Conservation (phyloP, 1,284 basidiomycete species). For the Porogramme epimiltina region DNA sequence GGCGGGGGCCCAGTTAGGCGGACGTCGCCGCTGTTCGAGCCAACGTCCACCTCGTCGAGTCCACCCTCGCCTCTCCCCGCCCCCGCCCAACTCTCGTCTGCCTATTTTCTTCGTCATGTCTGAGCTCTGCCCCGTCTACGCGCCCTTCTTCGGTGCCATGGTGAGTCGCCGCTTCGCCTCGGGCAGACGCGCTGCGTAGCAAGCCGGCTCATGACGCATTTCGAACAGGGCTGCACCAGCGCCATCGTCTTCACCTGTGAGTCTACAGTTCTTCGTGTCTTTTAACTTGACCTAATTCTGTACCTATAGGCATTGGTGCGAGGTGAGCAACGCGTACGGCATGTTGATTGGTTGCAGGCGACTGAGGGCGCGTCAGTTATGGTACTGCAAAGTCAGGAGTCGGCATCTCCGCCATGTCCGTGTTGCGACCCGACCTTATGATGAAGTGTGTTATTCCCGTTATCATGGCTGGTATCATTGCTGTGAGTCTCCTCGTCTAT, state of each 20-base stretch:
- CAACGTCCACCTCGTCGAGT: conserved; percentile 20
- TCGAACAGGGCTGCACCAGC: conserved; percentile 38
- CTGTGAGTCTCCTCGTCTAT: conserved; percentile 37
- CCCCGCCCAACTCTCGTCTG: conserved; percentile 15
- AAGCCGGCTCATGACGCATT: neutral
- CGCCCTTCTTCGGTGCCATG: conserved; percentile 82
- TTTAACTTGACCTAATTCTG: neutral
- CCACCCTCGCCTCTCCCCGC: conserved; percentile 4
- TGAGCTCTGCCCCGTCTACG: conserved; percentile 73
- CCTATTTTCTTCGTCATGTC: conserved; percentile 30
- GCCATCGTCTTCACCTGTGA: conserved; percentile 84
- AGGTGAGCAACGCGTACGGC: neutral
- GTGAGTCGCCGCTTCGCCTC: conserved; percentile 83
- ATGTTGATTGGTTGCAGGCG: conserved; percentile 3
- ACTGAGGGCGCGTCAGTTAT: conserved; percentile 75
- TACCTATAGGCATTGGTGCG: neutral
- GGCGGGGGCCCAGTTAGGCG: conserved; percentile 10
- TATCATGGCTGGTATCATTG: conserved; percentile 64
- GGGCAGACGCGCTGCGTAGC: conserved; percentile 32
- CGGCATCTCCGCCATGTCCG: conserved; percentile 94
- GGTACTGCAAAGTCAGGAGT: conserved; percentile 98
- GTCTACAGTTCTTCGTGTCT: conserved; percentile 26
- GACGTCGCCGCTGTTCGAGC: conserved; percentile 15
- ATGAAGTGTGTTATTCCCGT: conserved; percentile 98
- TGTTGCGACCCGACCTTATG: conserved; percentile 93